Evolutionary conservation across 202 grass and related monocot species (phyloP).

Genomic region (Panicum hallii): DNA sequence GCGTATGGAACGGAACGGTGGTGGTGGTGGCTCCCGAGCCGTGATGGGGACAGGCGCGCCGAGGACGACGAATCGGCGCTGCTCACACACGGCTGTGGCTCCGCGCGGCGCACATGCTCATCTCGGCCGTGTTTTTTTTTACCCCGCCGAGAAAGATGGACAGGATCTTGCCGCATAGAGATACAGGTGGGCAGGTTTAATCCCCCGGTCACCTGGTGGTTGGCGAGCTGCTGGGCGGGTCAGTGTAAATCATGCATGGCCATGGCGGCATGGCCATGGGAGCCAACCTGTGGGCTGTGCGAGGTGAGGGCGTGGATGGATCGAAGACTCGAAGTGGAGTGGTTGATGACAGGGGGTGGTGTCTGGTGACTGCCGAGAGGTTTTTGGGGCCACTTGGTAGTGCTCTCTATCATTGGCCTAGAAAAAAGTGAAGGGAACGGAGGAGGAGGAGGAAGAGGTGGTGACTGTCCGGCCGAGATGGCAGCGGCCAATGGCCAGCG

Average conservation of each 20-base stretch:
- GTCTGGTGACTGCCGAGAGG: not conserved
- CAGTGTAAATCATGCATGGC: slow-evolving; percentile 9
- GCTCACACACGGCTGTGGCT: not conserved
- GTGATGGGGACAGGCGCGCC: not conserved
- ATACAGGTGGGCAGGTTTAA: not conserved
- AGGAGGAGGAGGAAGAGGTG: not conserved
- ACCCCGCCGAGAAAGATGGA: not conserved
- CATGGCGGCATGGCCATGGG: not conserved
- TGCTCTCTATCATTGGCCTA: slow-evolving; percentile 25
- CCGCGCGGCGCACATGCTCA: slow-evolving; percentile 5
- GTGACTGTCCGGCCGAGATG: slow-evolving; percentile 34
- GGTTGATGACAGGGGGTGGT: not conserved
- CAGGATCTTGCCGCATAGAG: not conserved
- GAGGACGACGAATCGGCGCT: not conserved
- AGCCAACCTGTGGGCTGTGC: not conserved
- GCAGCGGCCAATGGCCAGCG: not conserved
- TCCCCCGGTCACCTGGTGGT: not conserved
- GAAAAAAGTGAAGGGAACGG: not conserved
- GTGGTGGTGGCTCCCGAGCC: not conserved
- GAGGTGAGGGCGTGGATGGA: not conserved
- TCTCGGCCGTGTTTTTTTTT: not conserved
- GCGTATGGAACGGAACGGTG: not conserved
- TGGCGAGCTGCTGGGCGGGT: slow-evolving; percentile 21
- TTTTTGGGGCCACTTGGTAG: slow-evolving; percentile 30
- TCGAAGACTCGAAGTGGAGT: not conserved